phyloP scores from a whole-genome alignment of 495 filamentous ascomycete species.

The Talaromyces stipitatus region DNA sequence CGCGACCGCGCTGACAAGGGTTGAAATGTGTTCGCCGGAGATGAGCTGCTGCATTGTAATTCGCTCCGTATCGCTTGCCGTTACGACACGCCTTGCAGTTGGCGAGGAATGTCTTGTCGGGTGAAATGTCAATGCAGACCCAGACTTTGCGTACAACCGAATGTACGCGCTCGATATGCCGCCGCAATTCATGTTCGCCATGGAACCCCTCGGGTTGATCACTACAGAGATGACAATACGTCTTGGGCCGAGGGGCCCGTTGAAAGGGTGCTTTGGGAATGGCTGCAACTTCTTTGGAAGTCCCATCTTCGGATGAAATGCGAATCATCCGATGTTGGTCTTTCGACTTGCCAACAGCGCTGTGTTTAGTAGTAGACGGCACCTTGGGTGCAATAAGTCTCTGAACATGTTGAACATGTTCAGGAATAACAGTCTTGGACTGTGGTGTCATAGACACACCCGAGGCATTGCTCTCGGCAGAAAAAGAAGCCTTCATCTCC shows the following conservation, averaged over 20 bases:
- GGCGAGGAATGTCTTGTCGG: conserved; percentile 55
- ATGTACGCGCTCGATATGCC: conserved; percentile 79
- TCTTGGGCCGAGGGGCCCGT: conserved; percentile 69
- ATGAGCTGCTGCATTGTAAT: conserved; percentile 95
- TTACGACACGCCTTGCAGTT: conserved; percentile 82
- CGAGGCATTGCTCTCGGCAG: conserved; percentile 25
- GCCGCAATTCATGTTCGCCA: conserved; percentile 85
- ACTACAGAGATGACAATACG: conserved; percentile 65
- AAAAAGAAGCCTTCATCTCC: conserved; percentile 30
- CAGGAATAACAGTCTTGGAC: conserved; percentile 27
- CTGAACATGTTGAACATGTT: conserved; percentile 35
- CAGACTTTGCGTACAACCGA: conserved; percentile 66
- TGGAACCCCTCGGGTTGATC: conserved; percentile 81
- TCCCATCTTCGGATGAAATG: conserved; percentile 49
- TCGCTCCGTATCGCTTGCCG: conserved; percentile 76
- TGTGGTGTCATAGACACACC: conserved; percentile 14
- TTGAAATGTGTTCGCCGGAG: conserved; percentile 85
- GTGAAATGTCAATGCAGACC: conserved; percentile 65
- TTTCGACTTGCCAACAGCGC: conserved; percentile 18
- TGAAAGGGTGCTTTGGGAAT: conserved; percentile 68
- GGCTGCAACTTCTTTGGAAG: conserved; percentile 49
- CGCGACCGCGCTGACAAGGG: conserved; percentile 48
- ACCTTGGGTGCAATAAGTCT: conserved; percentile 41
- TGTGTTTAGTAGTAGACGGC: conserved; percentile 18
- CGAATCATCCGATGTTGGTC: conserved; percentile 45